Conservation (phyloP, 768 basidiomycete genomes). For the Mrakia frigida region DNA sequence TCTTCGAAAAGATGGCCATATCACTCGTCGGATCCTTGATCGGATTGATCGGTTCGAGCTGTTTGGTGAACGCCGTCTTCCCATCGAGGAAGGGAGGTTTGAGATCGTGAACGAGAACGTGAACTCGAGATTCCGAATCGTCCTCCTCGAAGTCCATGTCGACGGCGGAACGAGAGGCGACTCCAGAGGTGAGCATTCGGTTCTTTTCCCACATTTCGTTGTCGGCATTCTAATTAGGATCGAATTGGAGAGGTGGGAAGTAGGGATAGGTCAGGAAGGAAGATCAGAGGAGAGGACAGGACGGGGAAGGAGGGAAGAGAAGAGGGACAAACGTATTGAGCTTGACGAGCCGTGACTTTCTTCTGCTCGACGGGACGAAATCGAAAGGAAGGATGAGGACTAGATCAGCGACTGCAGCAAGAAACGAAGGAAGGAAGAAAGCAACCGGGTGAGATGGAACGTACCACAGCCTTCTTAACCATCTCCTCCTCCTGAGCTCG, state of each 20-base stretch:
- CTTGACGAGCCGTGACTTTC: conserved; percentile 87
- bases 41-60: conserved; percentile 94
- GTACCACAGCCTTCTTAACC: conserved; percentile 65
- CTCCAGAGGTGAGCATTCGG: conserved; percentile 92
- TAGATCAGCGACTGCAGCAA: background rate
- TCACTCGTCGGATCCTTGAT: conserved; percentile 89
- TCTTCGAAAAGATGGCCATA: conserved; percentile 92
- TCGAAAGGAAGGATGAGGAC: too few relatives aligned
- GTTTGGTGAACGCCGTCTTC: conserved; percentile 89
- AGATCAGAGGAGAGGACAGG: background rate
- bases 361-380: conserved; percentile 55
- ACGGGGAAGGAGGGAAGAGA: background rate
- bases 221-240: conserved; percentile 70
- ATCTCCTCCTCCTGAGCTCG: conserved; percentile 66
- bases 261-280: background rate
- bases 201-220: conserved; percentile 99
- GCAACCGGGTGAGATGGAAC: conserved; percentile 43
- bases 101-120: conserved; percentile 93
- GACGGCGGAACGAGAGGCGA: conserved; percentile 75
- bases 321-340: conserved; percentile 72
- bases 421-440: too few relatives aligned
- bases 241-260: background rate
- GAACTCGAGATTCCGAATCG: conserved; percentile 81
- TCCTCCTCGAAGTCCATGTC: conserved; percentile 97
- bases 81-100: conserved; percentile 98